A percentile compares a stretch with the other conserved stretches of the same genome.
These are phyloP conservation scores for Entophlyctis helioformis DNA, from an alignment of 192 early-diverging fungal species.

Conservation along the genomic window DNA sequence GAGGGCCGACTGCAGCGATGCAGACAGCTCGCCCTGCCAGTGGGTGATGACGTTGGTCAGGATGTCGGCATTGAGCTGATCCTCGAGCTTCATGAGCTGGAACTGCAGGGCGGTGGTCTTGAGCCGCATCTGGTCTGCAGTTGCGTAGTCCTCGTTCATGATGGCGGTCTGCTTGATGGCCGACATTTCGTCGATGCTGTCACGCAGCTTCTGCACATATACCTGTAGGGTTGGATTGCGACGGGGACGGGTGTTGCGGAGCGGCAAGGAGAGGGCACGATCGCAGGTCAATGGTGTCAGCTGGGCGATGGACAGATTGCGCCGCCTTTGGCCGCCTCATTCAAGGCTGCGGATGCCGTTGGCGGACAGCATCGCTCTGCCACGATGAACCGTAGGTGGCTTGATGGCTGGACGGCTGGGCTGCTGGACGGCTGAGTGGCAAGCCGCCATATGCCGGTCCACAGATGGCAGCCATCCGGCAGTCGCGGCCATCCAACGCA, in stretches of 20 bases:
- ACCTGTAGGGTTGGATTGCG: constrained; percentile 7
- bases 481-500: no score
- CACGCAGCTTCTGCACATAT: constrained; percentile 30
- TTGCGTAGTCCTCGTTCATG: constrained; percentile 25
- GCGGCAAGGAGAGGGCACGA: background rate
- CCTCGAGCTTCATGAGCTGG: constrained; percentile 35
- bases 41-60: constrained; percentile 25
- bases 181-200: constrained; percentile 16
- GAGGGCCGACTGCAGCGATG: constrained; percentile 6
- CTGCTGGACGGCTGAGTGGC: no score
- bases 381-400: no score
- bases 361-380: no score
- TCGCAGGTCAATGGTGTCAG: background rate
- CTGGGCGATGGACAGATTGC: background rate
- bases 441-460: no score
- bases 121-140: constrained; percentile 23
- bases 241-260: background rate
- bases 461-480: no score
- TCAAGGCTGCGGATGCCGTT: no score
- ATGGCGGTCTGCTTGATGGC: constrained; percentile 31
- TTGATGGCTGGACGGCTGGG: no score
- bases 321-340: background rate
- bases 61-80: constrained; percentile 39
- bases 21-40: constrained; percentile 29
- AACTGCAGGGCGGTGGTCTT: constrained; percentile 26